Conservation (phyloP, 306 rosid genomes). For the Cucurbita moschata region DNA sequence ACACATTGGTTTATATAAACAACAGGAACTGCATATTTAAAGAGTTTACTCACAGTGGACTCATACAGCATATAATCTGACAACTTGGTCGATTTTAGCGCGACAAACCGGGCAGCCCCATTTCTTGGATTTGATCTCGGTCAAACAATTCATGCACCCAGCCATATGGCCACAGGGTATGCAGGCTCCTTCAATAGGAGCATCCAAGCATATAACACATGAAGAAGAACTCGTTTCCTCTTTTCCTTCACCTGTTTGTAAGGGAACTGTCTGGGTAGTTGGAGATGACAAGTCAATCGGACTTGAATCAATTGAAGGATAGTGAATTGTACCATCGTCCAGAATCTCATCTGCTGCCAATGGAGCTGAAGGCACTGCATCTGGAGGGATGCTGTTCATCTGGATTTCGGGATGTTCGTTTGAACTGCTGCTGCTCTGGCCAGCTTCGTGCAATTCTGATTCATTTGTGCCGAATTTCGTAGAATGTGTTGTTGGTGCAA, state of each 20-base stretch:
- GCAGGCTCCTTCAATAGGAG: slow-evolving; percentile 94
- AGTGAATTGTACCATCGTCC: slow-evolving; percentile 40
- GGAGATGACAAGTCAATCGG: slow-evolving; percentile 38
- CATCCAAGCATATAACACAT: slow-evolving; percentile 87
- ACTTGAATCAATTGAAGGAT: slow-evolving; percentile 65
- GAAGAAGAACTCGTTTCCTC: slow-evolving; percentile 44
- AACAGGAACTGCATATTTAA: neutral
- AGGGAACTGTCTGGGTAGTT: slow-evolving; percentile 16
- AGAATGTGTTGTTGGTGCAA: slow-evolving; percentile 15
- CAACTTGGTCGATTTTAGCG: slow-evolving; percentile 61
- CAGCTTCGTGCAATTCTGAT: slow-evolving; percentile 18
- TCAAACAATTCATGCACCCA: slow-evolving; percentile 95
- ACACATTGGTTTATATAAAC: neutral
- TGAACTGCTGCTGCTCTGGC: slow-evolving; percentile 18
- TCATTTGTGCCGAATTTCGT: slow-evolving; percentile 13
- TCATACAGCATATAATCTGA: slow-evolving; percentile 75
- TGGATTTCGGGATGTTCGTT: slow-evolving; percentile 14
- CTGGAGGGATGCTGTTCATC: slow-evolving; percentile 10
- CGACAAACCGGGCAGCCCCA: slow-evolving; percentile 99
- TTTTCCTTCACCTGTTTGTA: slow-evolving; percentile 16
- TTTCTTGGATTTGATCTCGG: slow-evolving; percentile 66
- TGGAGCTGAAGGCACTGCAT: slow-evolving; percentile 54
- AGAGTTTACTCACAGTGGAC: neutral
- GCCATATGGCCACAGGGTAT: slow-evolving; percentile 98
- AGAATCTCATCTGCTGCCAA: slow-evolving; percentile 24